Base-by-base conservation (phyloP, 2,329 filamentous ascomycete genomes). In the Penicillium sclerotigenum region DNA sequence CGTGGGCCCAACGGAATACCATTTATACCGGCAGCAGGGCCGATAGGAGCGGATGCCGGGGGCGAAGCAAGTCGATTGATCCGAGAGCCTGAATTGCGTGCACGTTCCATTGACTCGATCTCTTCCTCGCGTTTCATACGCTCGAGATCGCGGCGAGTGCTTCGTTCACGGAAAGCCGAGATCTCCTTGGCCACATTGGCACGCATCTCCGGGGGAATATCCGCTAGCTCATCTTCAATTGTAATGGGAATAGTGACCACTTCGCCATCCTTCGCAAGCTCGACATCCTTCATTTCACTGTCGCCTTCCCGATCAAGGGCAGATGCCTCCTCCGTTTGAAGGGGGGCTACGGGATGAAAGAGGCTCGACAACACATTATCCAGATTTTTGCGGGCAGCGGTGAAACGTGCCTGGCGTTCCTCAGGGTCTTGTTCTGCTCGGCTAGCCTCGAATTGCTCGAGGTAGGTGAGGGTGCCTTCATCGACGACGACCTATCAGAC, bases 111-210 rank as follows among this genome's bases (percentile, higher is more conserved):
- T 54, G 90, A 88, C 71, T 97, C 94, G 64, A 96, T 85, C 71
- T 97, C 93, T 71, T 99, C 94, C 73, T 99, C 94, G 42, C 88
- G 82, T 68, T 87, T 87, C 34, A 96, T 77, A 4, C 94, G 88
- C 73, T 99, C 94, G 68, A 95, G 78, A 69, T 99, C 94, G 37
- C 93, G 83, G 59, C 89, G 86, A 57, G 87, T 96, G 65, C 93
- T 97, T 20, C 93, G 84, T 63, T 99, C 94, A 62, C 94, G 84
- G 79, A 99, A 99, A 0, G 92, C 90, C 0, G 91, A 87, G 67
- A 99, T 99, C 72, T 99, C 95, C 55, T 88, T 88, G 0, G 94
- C 90, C 16, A 99, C 94, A 0, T 91, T 92, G 71, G 96, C 94
- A 24, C 94, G 87, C 91, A 96, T 95, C 71, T 97, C 94, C 0